A percentile compares a stretch with the other conserved stretches of the same genome.
phyloP scores from a whole-genome alignment of 2,329 filamentous ascomycete genomes.

The Epichloe bromicola region DNA sequence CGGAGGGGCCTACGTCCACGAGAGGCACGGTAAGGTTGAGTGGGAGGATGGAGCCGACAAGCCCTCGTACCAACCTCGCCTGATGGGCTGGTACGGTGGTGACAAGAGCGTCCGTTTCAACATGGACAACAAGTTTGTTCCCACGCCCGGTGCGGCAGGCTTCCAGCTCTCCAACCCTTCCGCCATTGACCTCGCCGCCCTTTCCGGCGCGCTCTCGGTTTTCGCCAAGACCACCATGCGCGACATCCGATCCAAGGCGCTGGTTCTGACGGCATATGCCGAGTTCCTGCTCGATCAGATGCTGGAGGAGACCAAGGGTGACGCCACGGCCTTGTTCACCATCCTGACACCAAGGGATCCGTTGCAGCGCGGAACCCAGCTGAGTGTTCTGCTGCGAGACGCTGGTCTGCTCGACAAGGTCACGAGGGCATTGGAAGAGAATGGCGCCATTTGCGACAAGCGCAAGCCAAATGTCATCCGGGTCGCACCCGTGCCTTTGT shows the following conservation, averaged over 20 bases:
- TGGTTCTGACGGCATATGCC: slow-evolving; percentile 64
- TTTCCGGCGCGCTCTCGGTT: slow-evolving; percentile 59
- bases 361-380: slow-evolving; percentile 59
- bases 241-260: slow-evolving; percentile 54
- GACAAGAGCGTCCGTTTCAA: slow-evolving; percentile 65
- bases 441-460: slow-evolving; percentile 69
- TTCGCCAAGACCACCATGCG: slow-evolving; percentile 61
- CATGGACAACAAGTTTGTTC: slow-evolving; percentile 72
- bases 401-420: slow-evolving; percentile 56
- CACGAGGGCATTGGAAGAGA: slow-evolving; percentile 46
- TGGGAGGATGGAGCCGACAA: slow-evolving; percentile 21
- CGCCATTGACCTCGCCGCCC: slow-evolving; percentile 62
- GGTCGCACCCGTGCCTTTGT: slow-evolving; percentile 72
- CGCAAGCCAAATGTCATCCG: slow-evolving; percentile 75
- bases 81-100: slow-evolving; percentile 80
- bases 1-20: slow-evolving; percentile 72
- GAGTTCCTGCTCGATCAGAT: slow-evolving; percentile 49
- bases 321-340: slow-evolving; percentile 31
- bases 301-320: slow-evolving; percentile 17
- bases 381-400: slow-evolving; percentile 57
- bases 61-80: slow-evolving; percentile 45
- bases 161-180: slow-evolving; percentile 79
- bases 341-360: slow-evolving; percentile 61
- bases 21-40: slow-evolving; percentile 50
- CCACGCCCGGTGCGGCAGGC: slow-evolving; percentile 64